phyloP scores from a whole-genome alignment of 2,329 filamentous ascomycete species.

The Akanthomyces muscarius region DNA sequence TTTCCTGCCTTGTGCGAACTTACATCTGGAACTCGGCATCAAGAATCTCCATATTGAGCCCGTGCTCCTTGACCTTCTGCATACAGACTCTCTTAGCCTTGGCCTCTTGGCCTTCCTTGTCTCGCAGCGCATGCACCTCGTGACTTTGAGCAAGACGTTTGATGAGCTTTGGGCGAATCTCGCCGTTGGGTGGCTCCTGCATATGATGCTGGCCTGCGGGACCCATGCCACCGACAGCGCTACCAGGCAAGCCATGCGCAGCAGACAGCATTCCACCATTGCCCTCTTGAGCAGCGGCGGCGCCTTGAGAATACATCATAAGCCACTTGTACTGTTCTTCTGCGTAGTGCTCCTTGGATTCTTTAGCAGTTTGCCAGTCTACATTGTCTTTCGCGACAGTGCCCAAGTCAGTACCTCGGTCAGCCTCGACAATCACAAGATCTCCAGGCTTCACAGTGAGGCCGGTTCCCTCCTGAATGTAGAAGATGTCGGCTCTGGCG shows the following conservation, averaged over 20 bases:
- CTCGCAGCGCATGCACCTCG: constrained; percentile 81
- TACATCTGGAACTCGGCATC: constrained; percentile 99
- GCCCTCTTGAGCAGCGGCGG: constrained; percentile 57
- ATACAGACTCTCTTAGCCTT: constrained; percentile 96
- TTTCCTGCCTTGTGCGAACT: constrained; percentile 37
- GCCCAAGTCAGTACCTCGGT: constrained; percentile 91
- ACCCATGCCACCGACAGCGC: constrained; percentile 74
- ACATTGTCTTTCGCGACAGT: constrained; percentile 88
- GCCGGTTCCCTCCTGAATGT: constrained; percentile 92
- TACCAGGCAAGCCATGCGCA: constrained; percentile 60
- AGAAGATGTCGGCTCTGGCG: constrained; percentile 91
- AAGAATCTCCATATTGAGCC: constrained; percentile 95
- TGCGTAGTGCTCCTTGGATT: constrained; percentile 83
- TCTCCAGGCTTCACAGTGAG: constrained; percentile 87
- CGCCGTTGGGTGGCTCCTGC: constrained; percentile 66
- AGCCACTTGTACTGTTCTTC: constrained; percentile 98
- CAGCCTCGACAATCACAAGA: constrained; percentile 94
- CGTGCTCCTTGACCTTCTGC: constrained; percentile 92
- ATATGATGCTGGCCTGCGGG: constrained; percentile 68
- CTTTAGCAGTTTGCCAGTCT: constrained; percentile 81
- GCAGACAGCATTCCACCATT: constrained; percentile 60
- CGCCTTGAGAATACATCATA: constrained; percentile 94
- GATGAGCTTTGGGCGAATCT: constrained; percentile 93
- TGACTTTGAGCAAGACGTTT: constrained; percentile 90
- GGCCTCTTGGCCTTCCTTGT: constrained; percentile 96